A percentile compares a stretch with the other conserved stretches of the same genome.
Conservation (phyloP, 1,139 yeast genomes). For the Debaryomyces sp. region DNA sequence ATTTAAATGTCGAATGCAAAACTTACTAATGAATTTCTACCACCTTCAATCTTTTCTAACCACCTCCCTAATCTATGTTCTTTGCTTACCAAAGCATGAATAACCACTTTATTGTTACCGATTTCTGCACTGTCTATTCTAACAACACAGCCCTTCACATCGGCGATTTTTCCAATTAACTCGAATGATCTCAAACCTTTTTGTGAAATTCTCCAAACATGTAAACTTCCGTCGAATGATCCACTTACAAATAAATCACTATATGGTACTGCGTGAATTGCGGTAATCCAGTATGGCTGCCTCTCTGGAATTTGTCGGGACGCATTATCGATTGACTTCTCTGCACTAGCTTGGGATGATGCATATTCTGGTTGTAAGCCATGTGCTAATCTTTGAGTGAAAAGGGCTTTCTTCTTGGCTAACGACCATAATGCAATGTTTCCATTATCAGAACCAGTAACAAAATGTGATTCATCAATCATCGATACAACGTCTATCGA, state of each 20-base stretch:
- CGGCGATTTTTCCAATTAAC: slow-evolving; percentile 54
- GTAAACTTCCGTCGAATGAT: slow-evolving; percentile 78
- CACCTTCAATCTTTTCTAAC: slow-evolving; percentile 48
- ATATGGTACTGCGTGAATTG: slow-evolving; percentile 85
- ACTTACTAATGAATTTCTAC: slow-evolving; percentile 44
- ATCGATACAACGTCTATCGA: slow-evolving; percentile 87
- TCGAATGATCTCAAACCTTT: slow-evolving; percentile 64
- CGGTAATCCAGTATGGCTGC: slow-evolving; percentile 85
- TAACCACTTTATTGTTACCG: slow-evolving; percentile 50
- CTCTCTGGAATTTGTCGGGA: slow-evolving; percentile 61
- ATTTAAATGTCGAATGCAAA: slow-evolving; percentile 39
- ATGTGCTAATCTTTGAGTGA: slow-evolving; percentile 70
- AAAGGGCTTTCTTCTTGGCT: slow-evolving; percentile 85
- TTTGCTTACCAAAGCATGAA: slow-evolving; percentile 72
- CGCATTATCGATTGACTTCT: slow-evolving; percentile 44
- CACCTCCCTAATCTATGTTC: slow-evolving; percentile 91
- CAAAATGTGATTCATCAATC: slow-evolving; percentile 90
- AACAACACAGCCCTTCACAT: slow-evolving; percentile 74
- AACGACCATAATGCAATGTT: slow-evolving; percentile 84
- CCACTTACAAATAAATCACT: slow-evolving; percentile 85
- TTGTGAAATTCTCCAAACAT: slow-evolving; percentile 71
- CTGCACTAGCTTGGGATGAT: slow-evolving; percentile 68
- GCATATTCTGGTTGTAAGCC: slow-evolving; percentile 63
- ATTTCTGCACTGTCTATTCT: slow-evolving; percentile 67
- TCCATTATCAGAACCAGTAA: slow-evolving; percentile 96